Conservation (phyloP, 345 rosid species). For the Pelargonium nanum region DNA sequence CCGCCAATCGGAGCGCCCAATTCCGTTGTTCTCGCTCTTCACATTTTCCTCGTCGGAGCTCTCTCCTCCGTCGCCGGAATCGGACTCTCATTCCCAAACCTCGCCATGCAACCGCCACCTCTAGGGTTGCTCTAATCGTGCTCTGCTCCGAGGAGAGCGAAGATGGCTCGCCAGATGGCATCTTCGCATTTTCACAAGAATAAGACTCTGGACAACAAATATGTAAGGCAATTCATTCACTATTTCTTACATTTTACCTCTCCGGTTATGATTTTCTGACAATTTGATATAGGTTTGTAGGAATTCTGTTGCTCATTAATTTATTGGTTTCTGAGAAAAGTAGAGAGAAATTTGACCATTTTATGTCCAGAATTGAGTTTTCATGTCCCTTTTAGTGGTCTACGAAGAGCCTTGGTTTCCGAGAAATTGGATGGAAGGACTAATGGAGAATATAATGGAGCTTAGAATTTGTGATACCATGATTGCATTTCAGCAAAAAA, state of each 20-base stretch:
- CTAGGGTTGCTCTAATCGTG: not conserved
- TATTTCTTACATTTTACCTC: not conserved
- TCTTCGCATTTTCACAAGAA: slow-evolving; percentile 65
- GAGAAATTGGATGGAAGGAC: not conserved
- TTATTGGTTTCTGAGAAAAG: not conserved
- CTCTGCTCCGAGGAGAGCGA: not conserved
- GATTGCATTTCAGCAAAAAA: not conserved
- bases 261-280: not conserved
- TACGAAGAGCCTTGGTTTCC: not conserved
- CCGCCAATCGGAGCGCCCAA: not conserved
- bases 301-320: not conserved
- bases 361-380: not conserved
- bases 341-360: not conserved
- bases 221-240: slow-evolving; percentile 28
- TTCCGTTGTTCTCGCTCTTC: not conserved
- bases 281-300: not conserved
- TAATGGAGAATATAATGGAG: not conserved
- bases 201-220: slow-evolving; percentile 87
- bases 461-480: not conserved
- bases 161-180: slow-evolving; percentile 46
- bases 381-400: not conserved
- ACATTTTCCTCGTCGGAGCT: not conserved
- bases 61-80: not conserved
- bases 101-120: not conserved
- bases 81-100: not conserved